These are phyloP conservation scores for Vanrija pseudolonga DNA, from an alignment of 1,284 basidiomycete species.

Conservation along the genomic window DNA sequence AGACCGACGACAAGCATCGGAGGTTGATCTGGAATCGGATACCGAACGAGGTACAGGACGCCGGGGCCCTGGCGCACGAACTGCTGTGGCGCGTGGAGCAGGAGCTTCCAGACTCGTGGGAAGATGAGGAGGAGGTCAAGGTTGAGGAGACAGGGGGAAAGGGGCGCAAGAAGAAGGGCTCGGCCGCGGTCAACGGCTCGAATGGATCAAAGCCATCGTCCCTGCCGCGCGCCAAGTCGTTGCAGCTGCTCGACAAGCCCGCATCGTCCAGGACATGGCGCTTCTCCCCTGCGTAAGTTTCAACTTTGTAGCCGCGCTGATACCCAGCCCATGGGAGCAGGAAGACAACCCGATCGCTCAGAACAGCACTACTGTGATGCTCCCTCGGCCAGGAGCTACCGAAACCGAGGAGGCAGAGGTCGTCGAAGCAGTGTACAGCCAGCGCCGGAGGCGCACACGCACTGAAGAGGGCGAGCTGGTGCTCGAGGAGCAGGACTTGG, in stretches of 20 bases:
- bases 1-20: slow-evolving; percentile 57
- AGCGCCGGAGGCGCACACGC: slow-evolving; percentile 2
- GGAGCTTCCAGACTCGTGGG: slow-evolving; percentile 63
- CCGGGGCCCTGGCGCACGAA: slow-evolving; percentile 70
- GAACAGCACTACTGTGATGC: neutral
- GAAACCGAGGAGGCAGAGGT: slow-evolving; percentile 8
- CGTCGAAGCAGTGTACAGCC: slow-evolving; percentile 3
- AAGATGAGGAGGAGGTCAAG: slow-evolving; percentile 58
- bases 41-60: slow-evolving; percentile 72
- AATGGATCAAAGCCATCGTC: neutral
- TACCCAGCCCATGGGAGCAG: slow-evolving; percentile 9
- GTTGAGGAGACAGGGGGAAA: slow-evolving; percentile 20
- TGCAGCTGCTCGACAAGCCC: slow-evolving; percentile 10
- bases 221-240: neutral
- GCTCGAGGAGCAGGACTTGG: slow-evolving; percentile 14
- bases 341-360: slow-evolving; percentile 7
- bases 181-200: neutral
- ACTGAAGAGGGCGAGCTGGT: slow-evolving; percentile 6
- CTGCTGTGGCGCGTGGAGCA: slow-evolving; percentile 70
- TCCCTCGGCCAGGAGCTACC: neutral
- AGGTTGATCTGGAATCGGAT: slow-evolving; percentile 74
- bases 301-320: neutral
- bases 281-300: slow-evolving; percentile 8
- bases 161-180: neutral
- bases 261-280: slow-evolving; percentile 3